These are phyloP conservation scores for Cutaneotrichosporon cutaneum DNA, from an alignment of 1,284 basidiomycete genomes.

Conservation along the genomic window DNA sequence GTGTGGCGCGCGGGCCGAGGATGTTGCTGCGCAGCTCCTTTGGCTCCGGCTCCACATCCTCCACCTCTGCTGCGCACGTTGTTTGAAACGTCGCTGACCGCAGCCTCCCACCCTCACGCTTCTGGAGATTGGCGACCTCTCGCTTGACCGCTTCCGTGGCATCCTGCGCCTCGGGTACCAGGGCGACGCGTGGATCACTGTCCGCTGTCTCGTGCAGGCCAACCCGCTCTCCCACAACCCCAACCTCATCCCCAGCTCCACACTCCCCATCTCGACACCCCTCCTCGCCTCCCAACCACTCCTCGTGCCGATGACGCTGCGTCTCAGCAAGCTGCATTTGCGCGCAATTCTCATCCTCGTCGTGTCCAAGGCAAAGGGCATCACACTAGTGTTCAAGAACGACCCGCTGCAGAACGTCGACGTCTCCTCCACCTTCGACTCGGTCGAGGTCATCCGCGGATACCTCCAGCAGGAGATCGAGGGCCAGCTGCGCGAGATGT, in stretches of 20 bases:
- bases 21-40: not conserved
- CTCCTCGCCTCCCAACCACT: slow-evolving; percentile 88
- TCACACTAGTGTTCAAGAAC: slow-evolving; percentile 99
- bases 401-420: slow-evolving; percentile 97
- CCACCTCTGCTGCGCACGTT: not conserved
- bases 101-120: slow-evolving; percentile 97
- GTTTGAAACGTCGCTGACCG: not conserved
- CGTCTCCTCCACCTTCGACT: slow-evolving; percentile 96
- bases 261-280: slow-evolving; percentile 71
- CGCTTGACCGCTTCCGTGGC: slow-evolving; percentile 91
- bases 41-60: too few relatives aligned
- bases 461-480: slow-evolving; percentile 98
- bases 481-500: slow-evolving; percentile 95
- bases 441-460: slow-evolving; percentile 94
- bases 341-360: slow-evolving; percentile 96
- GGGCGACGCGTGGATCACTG: slow-evolving; percentile 92
- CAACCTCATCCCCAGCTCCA: slow-evolving; percentile 72
- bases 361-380: slow-evolving; percentile 94
- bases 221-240: slow-evolving; percentile 65
- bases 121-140: slow-evolving; percentile 95
- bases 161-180: slow-evolving; percentile 95
- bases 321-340: slow-evolving; percentile 90
- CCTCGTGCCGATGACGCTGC: slow-evolving; percentile 95
- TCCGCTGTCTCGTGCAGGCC: slow-evolving; percentile 88
- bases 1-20: not conserved